A percentile compares a stretch with the other conserved stretches of the same genome.
Conservation (phyloP, 805 yeast genomes). For the Lachancea kluyveri region DNA sequence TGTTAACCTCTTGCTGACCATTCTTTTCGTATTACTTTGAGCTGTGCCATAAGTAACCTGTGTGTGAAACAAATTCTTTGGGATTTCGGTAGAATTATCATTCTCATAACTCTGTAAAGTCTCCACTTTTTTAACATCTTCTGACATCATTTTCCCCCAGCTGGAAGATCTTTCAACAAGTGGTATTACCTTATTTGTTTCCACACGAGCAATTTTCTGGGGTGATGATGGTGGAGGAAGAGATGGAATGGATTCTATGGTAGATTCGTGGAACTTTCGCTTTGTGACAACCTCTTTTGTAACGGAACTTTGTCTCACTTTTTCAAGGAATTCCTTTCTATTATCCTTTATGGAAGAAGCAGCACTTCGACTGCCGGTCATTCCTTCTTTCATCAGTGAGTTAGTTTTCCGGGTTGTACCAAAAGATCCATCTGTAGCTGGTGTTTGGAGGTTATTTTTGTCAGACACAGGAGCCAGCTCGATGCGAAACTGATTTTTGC, state of each 20-base stretch:
- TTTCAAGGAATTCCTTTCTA: not conserved
- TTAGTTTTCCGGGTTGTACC: too few relatives aligned
- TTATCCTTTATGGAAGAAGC: not conserved
- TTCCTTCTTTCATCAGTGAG: too few relatives aligned
- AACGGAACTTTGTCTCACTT: not conserved
- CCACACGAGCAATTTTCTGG: constrained; percentile 4
- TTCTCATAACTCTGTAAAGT: constrained; percentile 3
- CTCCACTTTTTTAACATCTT: constrained; percentile 11
- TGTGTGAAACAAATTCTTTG: constrained; percentile 11
- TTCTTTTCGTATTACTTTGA: constrained; percentile 1
- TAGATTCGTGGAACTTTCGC: not conserved
- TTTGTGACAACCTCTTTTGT: not conserved
- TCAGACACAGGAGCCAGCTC: constrained; percentile 11
- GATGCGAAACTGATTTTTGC: constrained; percentile 18
- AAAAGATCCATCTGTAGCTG: too few relatives aligned
- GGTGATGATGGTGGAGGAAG: not conserved
- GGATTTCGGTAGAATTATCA: constrained; percentile 4
- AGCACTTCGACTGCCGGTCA: not conserved
- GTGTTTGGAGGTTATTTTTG: constrained; percentile 1
- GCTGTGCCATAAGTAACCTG: constrained; percentile 26
- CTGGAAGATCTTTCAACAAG: constrained; percentile 19
- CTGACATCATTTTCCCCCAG: constrained; percentile 28
- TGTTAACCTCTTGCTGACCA: constrained; percentile 12
- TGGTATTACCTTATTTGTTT: constrained; percentile 2
- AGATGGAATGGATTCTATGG: too few relatives aligned